Evolutionary conservation across 495 filamentous ascomycete genomes (phyloP).

Genomic region (Pseudevernia furfuracea): DNA sequence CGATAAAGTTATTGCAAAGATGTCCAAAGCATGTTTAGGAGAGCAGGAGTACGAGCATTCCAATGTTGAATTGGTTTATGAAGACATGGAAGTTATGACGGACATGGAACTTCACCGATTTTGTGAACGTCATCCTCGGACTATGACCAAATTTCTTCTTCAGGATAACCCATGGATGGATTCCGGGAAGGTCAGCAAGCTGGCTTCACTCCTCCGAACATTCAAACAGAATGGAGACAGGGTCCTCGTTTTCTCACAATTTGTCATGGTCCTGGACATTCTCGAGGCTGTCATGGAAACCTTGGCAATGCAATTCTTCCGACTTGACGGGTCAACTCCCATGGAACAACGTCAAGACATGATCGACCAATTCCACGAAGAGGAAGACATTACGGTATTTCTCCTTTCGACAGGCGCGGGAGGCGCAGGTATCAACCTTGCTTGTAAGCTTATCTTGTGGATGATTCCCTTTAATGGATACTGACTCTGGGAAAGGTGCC

Average conservation of each 20-base stretch:
- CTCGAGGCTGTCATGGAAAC: constrained; percentile 73
- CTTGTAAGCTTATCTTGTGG: constrained; percentile 36
- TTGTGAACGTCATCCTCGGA: constrained; percentile 60
- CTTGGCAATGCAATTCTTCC: constrained; percentile 63
- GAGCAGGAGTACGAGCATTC: constrained; percentile 53
- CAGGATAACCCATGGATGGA: constrained; percentile 79
- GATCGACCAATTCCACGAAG: constrained; percentile 76
- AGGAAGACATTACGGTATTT: constrained; percentile 77
- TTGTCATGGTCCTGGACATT: constrained; percentile 85
- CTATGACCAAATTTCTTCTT: constrained; percentile 62
- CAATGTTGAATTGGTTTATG: constrained; percentile 55
- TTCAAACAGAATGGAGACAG: constrained; percentile 81
- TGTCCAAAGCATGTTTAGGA: constrained; percentile 65
- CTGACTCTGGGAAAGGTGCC: constrained; percentile 36
- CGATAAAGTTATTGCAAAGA: constrained; percentile 63
- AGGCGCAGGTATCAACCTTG: constrained; percentile 90
- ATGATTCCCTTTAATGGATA: not conserved
- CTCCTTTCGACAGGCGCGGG: constrained; percentile 88
- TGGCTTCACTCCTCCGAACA: constrained; percentile 60
- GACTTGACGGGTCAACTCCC: constrained; percentile 77
- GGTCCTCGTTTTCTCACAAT: constrained; percentile 83
- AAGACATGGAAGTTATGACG: constrained; percentile 63
- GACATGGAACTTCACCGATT: constrained; percentile 80
- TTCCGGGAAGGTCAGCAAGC: constrained; percentile 76
- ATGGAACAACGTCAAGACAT: constrained; percentile 76